Evolutionary conservation across 495 filamentous ascomycete genomes (phyloP), one percentile per base, ranked within the genome.

Genomic region (Eremomyces bilateralis): DNA sequence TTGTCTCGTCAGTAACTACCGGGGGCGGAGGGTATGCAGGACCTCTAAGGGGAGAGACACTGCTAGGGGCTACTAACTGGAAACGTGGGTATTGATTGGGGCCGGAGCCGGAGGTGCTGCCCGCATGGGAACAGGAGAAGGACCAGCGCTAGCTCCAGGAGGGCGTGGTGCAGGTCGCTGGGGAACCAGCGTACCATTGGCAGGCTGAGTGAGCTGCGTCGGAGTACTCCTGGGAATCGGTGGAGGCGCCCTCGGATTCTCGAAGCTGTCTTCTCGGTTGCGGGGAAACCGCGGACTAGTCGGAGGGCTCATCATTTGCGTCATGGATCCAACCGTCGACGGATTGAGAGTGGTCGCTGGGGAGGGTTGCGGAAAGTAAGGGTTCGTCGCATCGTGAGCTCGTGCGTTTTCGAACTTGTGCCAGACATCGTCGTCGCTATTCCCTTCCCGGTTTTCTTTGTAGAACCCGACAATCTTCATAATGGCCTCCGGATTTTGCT

Each of bases 391-490:
- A 47, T 69, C 63, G 32, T 56, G 53, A 10, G 57, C 51, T 41
- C 52, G 51, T 20, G 80, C 83, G 59, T 90, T 71, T 34, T 84
- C 80, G 52, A 97, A 92, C 53, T 97, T 97, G 53, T 93, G 80
- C 65, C 83, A 83, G 19, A 85, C 74, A 43, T 78, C 76, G 50
- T 95, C 85, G 39, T 90, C 78, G 35, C 58, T 65, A 40, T 70
- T 70, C 33, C 71, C 73, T 31, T 80, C 80, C 10, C 76, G 73
- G 42, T 80, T 91, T 53, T 92, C 84, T 48, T 92, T 85, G 56
- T 90, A 95, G 53, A 94, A 95, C 30, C 72, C 75, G 56, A 97
- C 80, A 49, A 97, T 83, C 50, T 97, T 78, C 42, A 84, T 72
- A 49, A 94, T 78, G 32, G 82, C 78, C 50, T 95, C 81, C 1